phyloP scores from a whole-genome alignment of 306 rosid genomes.

The Vachellia collinsii region DNA sequence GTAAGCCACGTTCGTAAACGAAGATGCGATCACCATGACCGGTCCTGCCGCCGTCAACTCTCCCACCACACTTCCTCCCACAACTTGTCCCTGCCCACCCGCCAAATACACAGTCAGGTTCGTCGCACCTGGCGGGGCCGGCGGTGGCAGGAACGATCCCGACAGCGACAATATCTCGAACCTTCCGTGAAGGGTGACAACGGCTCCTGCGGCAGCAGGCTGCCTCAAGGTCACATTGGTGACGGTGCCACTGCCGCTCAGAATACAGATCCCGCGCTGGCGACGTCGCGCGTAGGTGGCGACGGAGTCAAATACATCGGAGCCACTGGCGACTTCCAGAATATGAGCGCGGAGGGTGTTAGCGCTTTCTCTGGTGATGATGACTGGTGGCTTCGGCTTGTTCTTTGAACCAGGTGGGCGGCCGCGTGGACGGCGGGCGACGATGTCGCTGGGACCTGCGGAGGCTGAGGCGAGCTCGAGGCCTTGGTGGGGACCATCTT shows the following conservation, averaged over 20 bases:
- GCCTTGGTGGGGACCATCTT: slow-evolving; percentile 49
- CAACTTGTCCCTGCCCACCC: slow-evolving; percentile 90
- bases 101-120: slow-evolving; percentile 71
- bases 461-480: slow-evolving; percentile 42
- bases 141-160: slow-evolving; percentile 87
- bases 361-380: slow-evolving; percentile 87
- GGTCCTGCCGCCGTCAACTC: slow-evolving; percentile 87
- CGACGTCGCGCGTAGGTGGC: slow-evolving; percentile 81
- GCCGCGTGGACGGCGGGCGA: slow-evolving; percentile 69
- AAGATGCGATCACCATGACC: slow-evolving; percentile 77
- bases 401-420: slow-evolving; percentile 89
- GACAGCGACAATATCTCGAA: slow-evolving; percentile 85
- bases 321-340: slow-evolving; percentile 76
- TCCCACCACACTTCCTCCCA: slow-evolving; percentile 88
- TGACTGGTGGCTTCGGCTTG: slow-evolving; percentile 79
- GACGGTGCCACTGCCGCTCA: slow-evolving; percentile 84
- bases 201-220: slow-evolving; percentile 67
- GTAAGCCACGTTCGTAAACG: slow-evolving; percentile 87
- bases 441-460: slow-evolving; percentile 43
- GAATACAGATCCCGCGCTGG: slow-evolving; percentile 91
- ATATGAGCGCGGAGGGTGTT: slow-evolving; percentile 93
- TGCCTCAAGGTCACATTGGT: slow-evolving; percentile 77
- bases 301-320: slow-evolving; percentile 81
- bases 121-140: slow-evolving; percentile 92
- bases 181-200: slow-evolving; percentile 79